phyloP scores from a whole-genome alignment of 2,329 filamentous ascomycete genomes.

The Botrytis fragariae region DNA sequence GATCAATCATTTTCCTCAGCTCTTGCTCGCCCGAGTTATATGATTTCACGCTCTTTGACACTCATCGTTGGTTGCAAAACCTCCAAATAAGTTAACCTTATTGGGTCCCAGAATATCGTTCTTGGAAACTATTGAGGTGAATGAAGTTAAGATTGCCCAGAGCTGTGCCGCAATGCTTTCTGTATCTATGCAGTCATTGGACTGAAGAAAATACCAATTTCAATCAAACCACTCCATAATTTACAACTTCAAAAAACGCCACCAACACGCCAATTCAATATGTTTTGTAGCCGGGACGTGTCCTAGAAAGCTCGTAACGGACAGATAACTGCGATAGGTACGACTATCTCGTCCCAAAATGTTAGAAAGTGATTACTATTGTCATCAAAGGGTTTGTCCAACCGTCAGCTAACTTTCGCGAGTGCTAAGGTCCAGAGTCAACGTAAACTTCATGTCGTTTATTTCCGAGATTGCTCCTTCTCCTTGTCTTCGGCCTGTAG shows the following conservation, averaged over 20 bases:
- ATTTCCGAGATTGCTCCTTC: accelerated
- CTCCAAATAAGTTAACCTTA: background rate
- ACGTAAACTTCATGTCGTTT: no score
- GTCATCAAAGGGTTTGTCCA: background rate
- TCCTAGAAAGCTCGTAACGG: no score
- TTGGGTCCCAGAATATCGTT: background rate
- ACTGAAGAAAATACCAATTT: background rate
- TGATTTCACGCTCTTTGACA: background rate
- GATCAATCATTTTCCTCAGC: background rate
- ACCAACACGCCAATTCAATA: background rate
- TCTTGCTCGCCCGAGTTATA: background rate
- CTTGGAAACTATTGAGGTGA: background rate
- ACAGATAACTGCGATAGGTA: background rate
- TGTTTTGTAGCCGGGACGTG: no score
- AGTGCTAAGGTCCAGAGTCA: background rate
- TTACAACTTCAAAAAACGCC: background rate
- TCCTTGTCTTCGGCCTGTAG: background rate
- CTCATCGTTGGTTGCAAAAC: no score
- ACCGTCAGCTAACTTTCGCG: background rate
- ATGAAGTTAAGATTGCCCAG: background rate
- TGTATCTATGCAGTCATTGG: background rate
- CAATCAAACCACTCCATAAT: background rate
- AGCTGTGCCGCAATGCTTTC: background rate
- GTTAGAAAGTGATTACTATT: background rate
- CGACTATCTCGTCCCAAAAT: background rate